Percentiles rank a stretch among this genome's conserved stretches.
Conservation (phyloP, 495 filamentous ascomycete genomes). For the Penicillium roqueforti region DNA sequence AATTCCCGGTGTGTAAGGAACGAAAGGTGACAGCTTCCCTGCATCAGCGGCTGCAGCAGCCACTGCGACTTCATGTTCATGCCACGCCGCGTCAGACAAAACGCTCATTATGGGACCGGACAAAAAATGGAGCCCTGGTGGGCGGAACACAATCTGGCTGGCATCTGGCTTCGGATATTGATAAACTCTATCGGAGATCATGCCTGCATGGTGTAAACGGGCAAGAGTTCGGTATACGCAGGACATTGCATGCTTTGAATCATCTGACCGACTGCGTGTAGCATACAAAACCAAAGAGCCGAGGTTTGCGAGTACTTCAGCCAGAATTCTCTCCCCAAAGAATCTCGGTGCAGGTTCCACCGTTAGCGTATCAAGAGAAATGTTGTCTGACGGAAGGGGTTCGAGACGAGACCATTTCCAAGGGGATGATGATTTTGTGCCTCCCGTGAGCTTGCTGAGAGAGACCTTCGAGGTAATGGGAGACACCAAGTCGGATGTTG, state of each 20-base stretch:
- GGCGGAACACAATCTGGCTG: constrained; percentile 43
- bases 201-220: constrained; percentile 53
- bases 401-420: constrained; percentile 1
- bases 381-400: constrained; percentile 1
- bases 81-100: constrained; percentile 60
- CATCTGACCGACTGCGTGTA: constrained; percentile 37
- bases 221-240: constrained; percentile 56
- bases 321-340: constrained; percentile 24
- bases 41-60: constrained; percentile 40
- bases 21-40: constrained; percentile 50
- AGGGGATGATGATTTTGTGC: not conserved
- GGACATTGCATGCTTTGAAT: constrained; percentile 49
- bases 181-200: constrained; percentile 58
- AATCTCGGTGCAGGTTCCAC: constrained; percentile 23
- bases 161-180: constrained; percentile 33
- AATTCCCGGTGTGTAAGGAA: constrained; percentile 48
- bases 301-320: constrained; percentile 34
- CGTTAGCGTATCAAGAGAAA: constrained; percentile 24
- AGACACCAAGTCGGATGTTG: not conserved
- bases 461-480: constrained; percentile 11
- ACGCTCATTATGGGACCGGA: constrained; percentile 56
- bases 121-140: constrained; percentile 55
- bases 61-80: constrained; percentile 45
- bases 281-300: constrained; percentile 53
- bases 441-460: constrained; percentile 32